Conservation (phyloP, 2,329 filamentous ascomycete species). For the Incumbomyces lentus region DNA sequence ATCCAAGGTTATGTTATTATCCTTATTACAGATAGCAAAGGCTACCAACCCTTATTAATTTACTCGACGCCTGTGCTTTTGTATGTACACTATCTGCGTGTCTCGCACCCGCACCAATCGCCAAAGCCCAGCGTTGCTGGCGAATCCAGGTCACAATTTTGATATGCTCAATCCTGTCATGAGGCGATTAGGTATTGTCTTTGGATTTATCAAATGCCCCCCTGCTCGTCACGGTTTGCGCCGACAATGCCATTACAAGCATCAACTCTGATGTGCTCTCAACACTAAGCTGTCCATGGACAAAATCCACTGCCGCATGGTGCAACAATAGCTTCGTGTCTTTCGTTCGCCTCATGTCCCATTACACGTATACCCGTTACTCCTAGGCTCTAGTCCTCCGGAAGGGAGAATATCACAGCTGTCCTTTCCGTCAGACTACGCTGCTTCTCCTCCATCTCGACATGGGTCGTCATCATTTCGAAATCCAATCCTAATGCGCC, state of each 20-base stretch:
- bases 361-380: neutral
- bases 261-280: neutral
- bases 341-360: neutral
- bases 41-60: too few species aligned
- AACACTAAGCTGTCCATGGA: neutral
- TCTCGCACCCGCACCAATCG: too few species aligned
- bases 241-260: neutral
- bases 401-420: slow-evolving; percentile 13
- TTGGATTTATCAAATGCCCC: too few species aligned
- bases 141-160: too few species aligned
- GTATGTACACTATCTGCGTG: too few species aligned
- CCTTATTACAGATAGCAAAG: too few species aligned
- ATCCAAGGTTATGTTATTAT: too few species aligned
- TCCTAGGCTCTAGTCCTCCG: slow-evolving; percentile 11
- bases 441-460: slow-evolving; percentile 16
- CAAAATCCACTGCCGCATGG: neutral
- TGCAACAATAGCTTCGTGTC: neutral
- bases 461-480: slow-evolving; percentile 7
- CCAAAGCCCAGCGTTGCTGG: too few species aligned
- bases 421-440: neutral
- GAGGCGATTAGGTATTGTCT: too few species aligned
- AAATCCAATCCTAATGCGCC: slow-evolving; percentile 1
- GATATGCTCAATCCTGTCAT: too few species aligned
- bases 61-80: too few species aligned
- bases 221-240: too few species aligned